Percentiles rank a stretch among this genome's conserved stretches.
Evolutionary conservation across 2,329 filamentous ascomycete species (phyloP).

Genomic region (Nothopassalora personata): DNA sequence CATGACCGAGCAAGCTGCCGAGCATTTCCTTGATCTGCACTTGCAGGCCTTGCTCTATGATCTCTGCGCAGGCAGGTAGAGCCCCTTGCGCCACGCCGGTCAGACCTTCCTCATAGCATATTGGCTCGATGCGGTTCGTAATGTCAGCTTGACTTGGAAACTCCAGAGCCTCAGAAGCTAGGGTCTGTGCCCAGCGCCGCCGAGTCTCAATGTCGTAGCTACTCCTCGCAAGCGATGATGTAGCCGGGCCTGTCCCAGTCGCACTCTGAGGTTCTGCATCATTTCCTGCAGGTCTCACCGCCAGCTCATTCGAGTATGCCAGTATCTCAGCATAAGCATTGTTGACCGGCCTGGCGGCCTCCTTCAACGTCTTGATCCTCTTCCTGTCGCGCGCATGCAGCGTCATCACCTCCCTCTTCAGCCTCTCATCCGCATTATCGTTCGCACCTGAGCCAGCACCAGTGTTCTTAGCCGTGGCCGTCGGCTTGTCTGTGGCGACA

Average conservation of each 20-base stretch:
- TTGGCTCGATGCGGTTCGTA: constrained; percentile 56
- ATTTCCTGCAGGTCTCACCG: constrained; percentile 19
- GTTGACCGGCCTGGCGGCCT: constrained; percentile 15
- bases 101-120: constrained; percentile 61
- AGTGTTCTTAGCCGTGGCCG: constrained; percentile 57
- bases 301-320: constrained; percentile 27
- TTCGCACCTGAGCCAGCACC: constrained; percentile 43
- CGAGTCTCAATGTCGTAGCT: constrained; percentile 62
- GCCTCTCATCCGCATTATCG: constrained; percentile 57
- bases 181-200: constrained; percentile 58
- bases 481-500: constrained; percentile 67
- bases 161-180: constrained; percentile 58
- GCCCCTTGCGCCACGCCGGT: constrained; percentile 36
- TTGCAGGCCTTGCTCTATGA: constrained; percentile 57
- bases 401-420: constrained; percentile 61
- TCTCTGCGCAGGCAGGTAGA: constrained; percentile 50
- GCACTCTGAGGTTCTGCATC: constrained; percentile 19
- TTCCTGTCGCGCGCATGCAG: constrained; percentile 55
- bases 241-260: constrained; percentile 11
- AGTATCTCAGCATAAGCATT: constrained; percentile 24
- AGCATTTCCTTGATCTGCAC: constrained; percentile 59
- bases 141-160: constrained; percentile 57
- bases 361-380: constrained; percentile 37
- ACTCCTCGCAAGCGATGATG: constrained; percentile 29
- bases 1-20: constrained; percentile 50